phyloP scores from a whole-genome alignment of 176 grass and related monocot species.

The Phoenix roebelenii region DNA sequence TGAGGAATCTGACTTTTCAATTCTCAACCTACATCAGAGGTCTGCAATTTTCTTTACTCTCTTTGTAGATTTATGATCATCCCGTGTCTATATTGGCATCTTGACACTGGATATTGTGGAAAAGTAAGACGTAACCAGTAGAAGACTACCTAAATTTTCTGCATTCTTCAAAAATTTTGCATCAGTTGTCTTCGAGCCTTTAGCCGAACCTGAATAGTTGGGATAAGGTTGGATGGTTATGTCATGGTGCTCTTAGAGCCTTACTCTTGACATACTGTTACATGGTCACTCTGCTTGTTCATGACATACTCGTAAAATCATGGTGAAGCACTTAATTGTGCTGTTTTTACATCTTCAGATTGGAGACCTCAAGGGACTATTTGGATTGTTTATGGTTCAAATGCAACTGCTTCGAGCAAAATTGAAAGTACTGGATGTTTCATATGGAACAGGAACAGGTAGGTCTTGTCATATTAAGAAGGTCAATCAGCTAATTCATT shows the following conservation, averaged over 20 bases:
- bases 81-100: neutral
- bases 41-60: neutral
- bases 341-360: conserved; percentile 37
- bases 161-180: too few species aligned
- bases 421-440: conserved; percentile 69
- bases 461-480: neutral
- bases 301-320: too few species aligned
- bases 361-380: conserved; percentile 87
- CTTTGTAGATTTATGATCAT: neutral
- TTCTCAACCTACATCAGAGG: neutral
- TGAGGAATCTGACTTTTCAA: neutral
- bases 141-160: too few species aligned
- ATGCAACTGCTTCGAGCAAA: conserved; percentile 77
- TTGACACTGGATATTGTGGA: too few species aligned
- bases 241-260: too few species aligned
- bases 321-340: neutral
- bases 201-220: too few species aligned
- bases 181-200: too few species aligned
- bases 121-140: too few species aligned
- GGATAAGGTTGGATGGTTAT: too few species aligned
- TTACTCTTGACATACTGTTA: too few species aligned
- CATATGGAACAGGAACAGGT: conserved; percentile 84
- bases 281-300: too few species aligned
- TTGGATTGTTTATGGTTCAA: conserved; percentile 93
- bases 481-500: too few species aligned